Percentiles rank a stretch among this genome's conserved stretches.
phyloP scores from a whole-genome alignment of 2,329 filamentous ascomycete species.

The Cordyceps cateniannulata region DNA sequence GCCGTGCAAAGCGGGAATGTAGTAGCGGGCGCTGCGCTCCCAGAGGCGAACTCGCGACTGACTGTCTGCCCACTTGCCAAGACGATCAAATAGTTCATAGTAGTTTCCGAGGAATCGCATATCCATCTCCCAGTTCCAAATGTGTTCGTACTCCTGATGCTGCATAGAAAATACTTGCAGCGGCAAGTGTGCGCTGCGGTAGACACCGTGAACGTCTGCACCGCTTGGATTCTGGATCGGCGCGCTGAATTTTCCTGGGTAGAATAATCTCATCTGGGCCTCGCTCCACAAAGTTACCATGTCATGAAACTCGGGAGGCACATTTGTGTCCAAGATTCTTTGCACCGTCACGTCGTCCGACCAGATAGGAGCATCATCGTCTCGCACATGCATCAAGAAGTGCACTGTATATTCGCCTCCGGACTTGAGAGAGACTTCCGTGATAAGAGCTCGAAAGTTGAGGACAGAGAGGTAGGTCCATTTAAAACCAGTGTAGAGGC shows the following conservation, averaged over 20 bases:
- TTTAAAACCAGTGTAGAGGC: slow-evolving; percentile 72
- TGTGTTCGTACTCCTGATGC: slow-evolving; percentile 59
- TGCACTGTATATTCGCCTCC: slow-evolving; percentile 79
- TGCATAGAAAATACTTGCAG: slow-evolving; percentile 58
- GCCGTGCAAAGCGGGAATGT: slow-evolving; percentile 64
- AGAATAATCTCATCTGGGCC: slow-evolving; percentile 74
- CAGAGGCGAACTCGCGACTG: slow-evolving; percentile 68
- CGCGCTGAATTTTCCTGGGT: slow-evolving; percentile 63
- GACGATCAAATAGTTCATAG: slow-evolving; percentile 66
- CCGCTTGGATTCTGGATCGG: slow-evolving; percentile 53
- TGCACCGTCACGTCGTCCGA: slow-evolving; percentile 69
- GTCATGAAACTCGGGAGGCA: slow-evolving; percentile 69
- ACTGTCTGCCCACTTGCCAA: slow-evolving; percentile 58
- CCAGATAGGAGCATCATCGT: slow-evolving; percentile 74
- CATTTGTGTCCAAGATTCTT: slow-evolving; percentile 58
- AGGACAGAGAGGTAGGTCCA: slow-evolving; percentile 74
- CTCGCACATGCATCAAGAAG: slow-evolving; percentile 79
- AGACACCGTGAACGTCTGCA: slow-evolving; percentile 60
- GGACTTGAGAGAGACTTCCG: slow-evolving; percentile 69
- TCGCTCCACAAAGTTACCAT: slow-evolving; percentile 83
- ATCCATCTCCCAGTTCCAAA: slow-evolving; percentile 68
- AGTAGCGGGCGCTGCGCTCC: slow-evolving; percentile 73
- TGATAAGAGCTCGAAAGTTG: slow-evolving; percentile 74
- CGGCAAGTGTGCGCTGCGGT: slow-evolving; percentile 57
- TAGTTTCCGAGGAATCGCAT: slow-evolving; percentile 59